A percentile compares a stretch with the other conserved stretches of the same genome.
Conservation (phyloP, 805 yeast species). For the Starmerella gropengiesseri region DNA sequence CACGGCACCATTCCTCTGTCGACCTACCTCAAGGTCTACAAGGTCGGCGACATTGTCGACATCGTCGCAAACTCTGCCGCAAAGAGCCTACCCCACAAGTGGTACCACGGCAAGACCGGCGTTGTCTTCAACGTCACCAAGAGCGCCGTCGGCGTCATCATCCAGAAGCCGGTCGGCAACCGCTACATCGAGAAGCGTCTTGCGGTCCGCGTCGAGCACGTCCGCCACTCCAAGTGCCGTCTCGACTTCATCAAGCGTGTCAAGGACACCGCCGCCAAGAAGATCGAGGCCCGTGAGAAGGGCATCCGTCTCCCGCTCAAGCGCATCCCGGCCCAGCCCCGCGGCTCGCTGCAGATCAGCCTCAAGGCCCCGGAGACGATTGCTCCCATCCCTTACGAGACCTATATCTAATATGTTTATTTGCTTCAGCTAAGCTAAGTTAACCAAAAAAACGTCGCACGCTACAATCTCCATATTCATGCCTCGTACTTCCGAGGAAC, state of each 20-base stretch:
- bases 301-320: slow-evolving; percentile 86
- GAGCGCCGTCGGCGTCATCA: slow-evolving; percentile 94
- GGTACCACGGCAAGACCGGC: slow-evolving; percentile 99
- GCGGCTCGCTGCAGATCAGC: slow-evolving; percentile 77
- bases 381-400: slow-evolving; percentile 99
- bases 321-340: slow-evolving; percentile 98
- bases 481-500: no score
- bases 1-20: slow-evolving; percentile 93
- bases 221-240: slow-evolving; percentile 99
- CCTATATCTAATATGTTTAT: slow-evolving; percentile 67
- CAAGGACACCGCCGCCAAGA: slow-evolving; percentile 88
- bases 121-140: slow-evolving; percentile 97
- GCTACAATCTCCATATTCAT: no score
- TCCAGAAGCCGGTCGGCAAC: slow-evolving; percentile 98
- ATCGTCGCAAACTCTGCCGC: slow-evolving; percentile 99
- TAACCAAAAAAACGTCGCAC: no score
- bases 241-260: slow-evolving; percentile 98
- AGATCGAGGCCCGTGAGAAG: slow-evolving; percentile 86
- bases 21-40: slow-evolving; percentile 94
- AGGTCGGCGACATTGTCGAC: slow-evolving; percentile 98
- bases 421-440: not conserved
- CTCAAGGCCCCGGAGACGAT: slow-evolving; percentile 90
- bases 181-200: slow-evolving; percentile 98
- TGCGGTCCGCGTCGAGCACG: slow-evolving; percentile 96
- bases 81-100: slow-evolving; percentile 99